These are phyloP conservation scores for Scheffersomyces parashehatae DNA, from an alignment of 1,139 yeast genomes.

Conservation along the genomic window DNA sequence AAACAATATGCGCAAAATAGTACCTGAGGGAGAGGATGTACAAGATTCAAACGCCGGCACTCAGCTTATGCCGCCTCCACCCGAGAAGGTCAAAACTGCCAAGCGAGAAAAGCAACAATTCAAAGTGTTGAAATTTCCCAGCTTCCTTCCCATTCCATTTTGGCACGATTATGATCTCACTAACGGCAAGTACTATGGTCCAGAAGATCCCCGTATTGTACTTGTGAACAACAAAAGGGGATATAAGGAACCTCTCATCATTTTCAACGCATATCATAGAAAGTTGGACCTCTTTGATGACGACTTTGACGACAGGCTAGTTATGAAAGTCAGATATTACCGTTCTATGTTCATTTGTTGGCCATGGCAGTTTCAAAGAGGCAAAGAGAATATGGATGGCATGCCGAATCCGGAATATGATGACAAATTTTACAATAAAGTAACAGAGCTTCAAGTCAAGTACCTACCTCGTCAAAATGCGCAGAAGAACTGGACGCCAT, in stretches of 20 bases:
- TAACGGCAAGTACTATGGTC: constrained; percentile 34
- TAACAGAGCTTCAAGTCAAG: constrained; percentile 28
- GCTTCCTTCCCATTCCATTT: constrained; percentile 34
- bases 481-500: constrained; percentile 50
- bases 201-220: constrained; percentile 45
- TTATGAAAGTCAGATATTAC: constrained; percentile 11
- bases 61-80: neutral
- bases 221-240: constrained; percentile 32
- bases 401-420: constrained; percentile 13
- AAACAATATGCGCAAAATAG: constrained; percentile 4
- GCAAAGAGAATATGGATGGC: constrained; percentile 31
- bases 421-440: constrained; percentile 21
- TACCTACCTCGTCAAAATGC: constrained; percentile 21
- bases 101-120: constrained; percentile 4
- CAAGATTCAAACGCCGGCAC: neutral
- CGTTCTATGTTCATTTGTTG: constrained; percentile 37
- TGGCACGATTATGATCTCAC: constrained; percentile 25
- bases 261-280: constrained; percentile 35
- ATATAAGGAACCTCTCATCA: constrained; percentile 37
- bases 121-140: constrained; percentile 27
- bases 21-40: neutral
- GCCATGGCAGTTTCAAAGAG: constrained; percentile 43
- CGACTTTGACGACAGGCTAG: constrained; percentile 9
- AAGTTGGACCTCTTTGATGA: constrained; percentile 14
- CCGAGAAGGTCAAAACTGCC: neutral